phyloP scores from a whole-genome alignment of 805 yeast genomes.

The Wickerhamiella azymoides region DNA sequence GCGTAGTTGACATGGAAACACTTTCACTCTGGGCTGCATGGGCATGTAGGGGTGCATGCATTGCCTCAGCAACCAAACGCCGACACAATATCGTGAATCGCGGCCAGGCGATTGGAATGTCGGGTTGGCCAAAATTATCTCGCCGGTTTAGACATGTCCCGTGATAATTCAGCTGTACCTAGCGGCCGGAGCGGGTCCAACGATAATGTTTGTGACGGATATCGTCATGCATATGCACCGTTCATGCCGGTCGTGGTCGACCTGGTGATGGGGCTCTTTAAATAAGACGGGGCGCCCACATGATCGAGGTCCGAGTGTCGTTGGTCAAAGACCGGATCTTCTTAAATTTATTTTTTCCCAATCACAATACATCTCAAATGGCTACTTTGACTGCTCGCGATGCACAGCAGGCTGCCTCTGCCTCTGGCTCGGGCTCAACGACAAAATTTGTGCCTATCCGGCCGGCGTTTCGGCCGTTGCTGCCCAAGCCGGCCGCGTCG shows the following conservation, averaged over 20 bases:
- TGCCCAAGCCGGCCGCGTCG: slow-evolving; percentile 25
- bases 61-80: slow-evolving; percentile 1
- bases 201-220: slow-evolving; percentile 1
- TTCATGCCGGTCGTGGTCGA: slow-evolving; percentile 1
- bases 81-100: neutral
- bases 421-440: neutral
- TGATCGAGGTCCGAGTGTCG: neutral
- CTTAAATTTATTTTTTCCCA: slow-evolving; percentile 3
- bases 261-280: slow-evolving; percentile 6
- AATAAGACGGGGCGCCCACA: neutral
- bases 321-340: slow-evolving; percentile 5
- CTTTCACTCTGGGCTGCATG: neutral
- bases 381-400: slow-evolving; percentile 7
- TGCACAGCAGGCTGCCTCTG: neutral
- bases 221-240: slow-evolving; percentile 9
- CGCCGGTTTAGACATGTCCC: neutral
- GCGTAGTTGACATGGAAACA: neutral
- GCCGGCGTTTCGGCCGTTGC: slow-evolving; percentile 25
- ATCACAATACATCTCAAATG: neutral
- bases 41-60: slow-evolving; percentile 6
- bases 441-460: slow-evolving; percentile 22
- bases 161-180: neutral
- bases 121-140: neutral
- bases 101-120: neutral
- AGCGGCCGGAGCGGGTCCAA: neutral